Evolutionary conservation across 805 yeast genomes (phyloP).

Genomic region (Hanseniaspora singularis): DNA sequence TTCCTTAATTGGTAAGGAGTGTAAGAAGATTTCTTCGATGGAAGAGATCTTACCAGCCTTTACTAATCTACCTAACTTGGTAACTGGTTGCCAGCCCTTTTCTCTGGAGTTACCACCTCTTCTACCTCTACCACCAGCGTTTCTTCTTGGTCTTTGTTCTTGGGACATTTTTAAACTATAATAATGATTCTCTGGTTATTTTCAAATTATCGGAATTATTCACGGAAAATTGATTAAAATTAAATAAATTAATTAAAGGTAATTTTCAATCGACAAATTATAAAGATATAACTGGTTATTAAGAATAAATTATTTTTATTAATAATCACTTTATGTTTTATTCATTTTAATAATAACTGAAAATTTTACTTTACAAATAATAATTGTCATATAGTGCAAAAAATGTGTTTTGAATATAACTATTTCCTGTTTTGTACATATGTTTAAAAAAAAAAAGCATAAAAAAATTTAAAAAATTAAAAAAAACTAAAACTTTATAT

Average conservation of each 20-base stretch:
- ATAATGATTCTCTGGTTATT: constrained; percentile 17
- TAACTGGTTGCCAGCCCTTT: constrained; percentile 99
- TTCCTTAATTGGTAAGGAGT: constrained; percentile 99
- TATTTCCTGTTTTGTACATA: no score
- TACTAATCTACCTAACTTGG: constrained; percentile 99
- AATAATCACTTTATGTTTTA: no score
- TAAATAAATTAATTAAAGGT: constrained; percentile 20
- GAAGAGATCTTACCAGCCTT: constrained; percentile 95
- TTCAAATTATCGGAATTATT: constrained; percentile 35
- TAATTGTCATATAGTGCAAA: no score
- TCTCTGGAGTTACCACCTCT: constrained; percentile 76
- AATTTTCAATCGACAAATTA: constrained; percentile 40
- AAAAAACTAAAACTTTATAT: no score
- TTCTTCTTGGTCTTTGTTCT: constrained; percentile 37
- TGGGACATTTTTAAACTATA: constrained; percentile 28
- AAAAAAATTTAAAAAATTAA: no score
- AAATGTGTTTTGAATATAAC: no score
- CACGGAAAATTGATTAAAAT: constrained; percentile 39
- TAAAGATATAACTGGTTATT: not conserved
- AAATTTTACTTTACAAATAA: no score
- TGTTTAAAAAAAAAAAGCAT: no score
- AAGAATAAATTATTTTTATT: not conserved
- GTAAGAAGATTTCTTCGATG: constrained; percentile 97
- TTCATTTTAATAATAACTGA: no score
- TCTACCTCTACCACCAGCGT: constrained; percentile 49